A percentile compares a stretch with the other conserved stretches of the same genome.
Evolutionary conservation across 2,329 filamentous ascomycete species (phyloP).

Genomic region (Cladophialophora chaetospira): DNA sequence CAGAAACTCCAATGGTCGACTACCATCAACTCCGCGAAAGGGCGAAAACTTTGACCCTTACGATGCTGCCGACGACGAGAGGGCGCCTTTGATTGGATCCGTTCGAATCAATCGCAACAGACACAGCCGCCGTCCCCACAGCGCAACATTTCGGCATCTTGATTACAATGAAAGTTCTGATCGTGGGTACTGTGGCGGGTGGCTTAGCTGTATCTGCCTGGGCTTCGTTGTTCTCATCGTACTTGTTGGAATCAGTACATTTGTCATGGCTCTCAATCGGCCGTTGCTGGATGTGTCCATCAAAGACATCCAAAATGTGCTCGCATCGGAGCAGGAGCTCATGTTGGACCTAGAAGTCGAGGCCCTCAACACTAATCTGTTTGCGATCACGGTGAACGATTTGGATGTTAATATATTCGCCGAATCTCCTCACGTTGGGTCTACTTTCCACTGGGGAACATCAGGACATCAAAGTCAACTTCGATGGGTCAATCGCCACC

Average conservation of each 20-base stretch:
- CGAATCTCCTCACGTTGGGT: slow-evolving; percentile 85
- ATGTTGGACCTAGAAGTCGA: slow-evolving; percentile 89
- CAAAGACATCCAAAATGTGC: slow-evolving; percentile 79
- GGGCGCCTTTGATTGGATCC: slow-evolving; percentile 74
- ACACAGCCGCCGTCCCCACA: slow-evolving; percentile 56
- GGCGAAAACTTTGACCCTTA: slow-evolving; percentile 77
- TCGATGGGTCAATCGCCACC: slow-evolving; percentile 28
- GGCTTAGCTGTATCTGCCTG: slow-evolving; percentile 86
- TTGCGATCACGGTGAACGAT: slow-evolving; percentile 80
- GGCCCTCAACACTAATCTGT: slow-evolving; percentile 89
- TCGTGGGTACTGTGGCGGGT: slow-evolving; percentile 68
- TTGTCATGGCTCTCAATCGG: slow-evolving; percentile 89
- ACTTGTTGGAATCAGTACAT: slow-evolving; percentile 80
- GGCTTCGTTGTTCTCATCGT: slow-evolving; percentile 78
- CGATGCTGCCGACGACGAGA: slow-evolving; percentile 80
- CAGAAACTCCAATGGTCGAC: slow-evolving; percentile 55
- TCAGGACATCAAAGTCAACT: slow-evolving; percentile 34
- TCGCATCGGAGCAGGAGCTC: slow-evolving; percentile 90
- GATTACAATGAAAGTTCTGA: slow-evolving; percentile 71
- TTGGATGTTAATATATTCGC: slow-evolving; percentile 93
- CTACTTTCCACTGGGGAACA: slow-evolving; percentile 27
- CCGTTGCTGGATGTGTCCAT: slow-evolving; percentile 79
- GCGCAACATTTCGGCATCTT: slow-evolving; percentile 65
- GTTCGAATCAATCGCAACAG: slow-evolving; percentile 65
- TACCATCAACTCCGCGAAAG: slow-evolving; percentile 53